Percentiles rank a stretch among this genome's conserved stretches.
These are phyloP conservation scores for Trametes sanguinea DNA, from an alignment of 768 basidiomycete species.

Conservation along the genomic window DNA sequence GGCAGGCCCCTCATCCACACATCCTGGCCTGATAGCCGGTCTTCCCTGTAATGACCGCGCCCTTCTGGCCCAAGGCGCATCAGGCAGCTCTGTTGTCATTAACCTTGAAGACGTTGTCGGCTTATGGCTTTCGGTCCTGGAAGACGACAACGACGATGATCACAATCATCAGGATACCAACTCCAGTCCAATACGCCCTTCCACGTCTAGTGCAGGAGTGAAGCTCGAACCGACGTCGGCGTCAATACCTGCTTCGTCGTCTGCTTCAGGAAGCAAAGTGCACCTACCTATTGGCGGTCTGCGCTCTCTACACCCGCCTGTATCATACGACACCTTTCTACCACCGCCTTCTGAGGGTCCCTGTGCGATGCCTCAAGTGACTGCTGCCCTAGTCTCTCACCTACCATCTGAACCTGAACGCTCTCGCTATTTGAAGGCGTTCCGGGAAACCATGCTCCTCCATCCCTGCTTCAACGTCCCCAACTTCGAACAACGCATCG, in stretches of 20 bases:
- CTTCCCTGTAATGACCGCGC: slow-evolving; percentile 39
- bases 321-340: slow-evolving; percentile 21
- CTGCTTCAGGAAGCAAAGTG: background rate
- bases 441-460: slow-evolving; percentile 47
- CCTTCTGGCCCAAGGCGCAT: slow-evolving; percentile 40
- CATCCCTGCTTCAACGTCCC: slow-evolving; percentile 53
- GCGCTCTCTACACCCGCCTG: slow-evolving; percentile 16
- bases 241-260: slow-evolving; percentile 27
- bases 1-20: slow-evolving; percentile 1
- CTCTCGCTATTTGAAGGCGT: slow-evolving; percentile 39
- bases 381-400: slow-evolving; percentile 39
- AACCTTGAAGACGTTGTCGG: slow-evolving; percentile 57
- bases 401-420: slow-evolving; percentile 45
- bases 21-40: slow-evolving; percentile 22
- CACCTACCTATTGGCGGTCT: slow-evolving; percentile 6
- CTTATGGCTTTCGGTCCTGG: slow-evolving; percentile 63
- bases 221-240: slow-evolving; percentile 40
- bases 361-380: slow-evolving; percentile 36
- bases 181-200: slow-evolving; percentile 12
- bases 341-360: slow-evolving; percentile 17
- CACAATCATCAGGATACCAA: slow-evolving; percentile 14
- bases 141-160: slow-evolving; percentile 35
- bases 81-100: slow-evolving; percentile 52
- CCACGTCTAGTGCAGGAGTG: slow-evolving; percentile 24
- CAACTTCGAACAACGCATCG: slow-evolving; percentile 47